Conservation (phyloP, 1,284 basidiomycete genomes). For the Puccinia novopanici region DNA sequence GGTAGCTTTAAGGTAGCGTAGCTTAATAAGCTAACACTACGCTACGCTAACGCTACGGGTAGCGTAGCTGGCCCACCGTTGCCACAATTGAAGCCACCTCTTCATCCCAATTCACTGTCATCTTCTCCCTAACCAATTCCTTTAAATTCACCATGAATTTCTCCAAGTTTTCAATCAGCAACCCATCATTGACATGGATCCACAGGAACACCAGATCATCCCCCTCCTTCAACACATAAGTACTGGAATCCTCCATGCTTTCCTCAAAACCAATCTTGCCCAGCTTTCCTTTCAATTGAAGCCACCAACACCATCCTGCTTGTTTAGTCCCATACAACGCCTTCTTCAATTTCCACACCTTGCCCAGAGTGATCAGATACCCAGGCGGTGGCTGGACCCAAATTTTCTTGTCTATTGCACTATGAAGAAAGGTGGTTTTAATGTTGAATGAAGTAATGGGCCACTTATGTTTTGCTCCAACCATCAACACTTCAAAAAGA, state of each 20-base stretch:
- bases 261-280: background rate
- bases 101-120: background rate
- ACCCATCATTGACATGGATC: background rate
- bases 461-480: background rate
- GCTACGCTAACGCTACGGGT: no score
- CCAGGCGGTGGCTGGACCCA: background rate
- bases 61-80: no score
- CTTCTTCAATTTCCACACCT: conserved; percentile 1
- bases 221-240: background rate
- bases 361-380: background rate
- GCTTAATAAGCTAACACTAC: no score
- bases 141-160: background rate
- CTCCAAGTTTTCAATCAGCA: background rate
- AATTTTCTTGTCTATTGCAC: background rate
- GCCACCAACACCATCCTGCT: background rate
- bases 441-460: background rate
- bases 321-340: conserved; percentile 1
- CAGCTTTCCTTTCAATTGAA: background rate
- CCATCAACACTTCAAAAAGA: background rate
- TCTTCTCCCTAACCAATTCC: background rate
- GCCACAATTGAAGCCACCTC: background rate
- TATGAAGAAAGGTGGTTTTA: background rate
- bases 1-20: no score
- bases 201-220: no score
- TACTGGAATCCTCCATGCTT: background rate